Base-by-base conservation (phyloP, 2,329 filamentous ascomycete genomes). In the Pezicula carpinea region DNA sequence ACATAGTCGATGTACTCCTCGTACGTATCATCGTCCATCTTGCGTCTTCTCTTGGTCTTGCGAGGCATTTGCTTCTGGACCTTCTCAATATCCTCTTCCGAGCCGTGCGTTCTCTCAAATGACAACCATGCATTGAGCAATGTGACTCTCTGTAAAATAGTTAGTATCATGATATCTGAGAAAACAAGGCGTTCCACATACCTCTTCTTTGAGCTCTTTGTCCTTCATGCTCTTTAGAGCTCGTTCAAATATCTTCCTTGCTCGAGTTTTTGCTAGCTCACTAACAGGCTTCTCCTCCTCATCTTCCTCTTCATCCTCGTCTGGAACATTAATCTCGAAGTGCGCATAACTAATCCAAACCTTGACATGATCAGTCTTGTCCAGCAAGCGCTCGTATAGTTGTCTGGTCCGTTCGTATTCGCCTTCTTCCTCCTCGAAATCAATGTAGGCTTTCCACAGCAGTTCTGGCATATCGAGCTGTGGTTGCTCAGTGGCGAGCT, bases 341-440 rank as follows among this genome's bases (percentile, higher is more conserved):
- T 95, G 88, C n/a, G 93, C 93, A 69, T 92, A 99, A 66, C 88
- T 92, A 67, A 93, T 95, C 93, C 93, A 99, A 50, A 99, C 93
- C 75, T 97, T 99, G 74, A 96, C 90, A 64, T 99, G 93, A 62
- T 93, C 85, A n/a, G 93, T 96, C 81, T 95, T 96, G 61, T 89
- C 76, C 36, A 99, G 77, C 11, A 99, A 77, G 6, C 92, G 82
- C 71, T 97, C 92, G 69, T 97, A 99, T 38, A 99, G 73, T 3
- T 73, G 72, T 41, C 93, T 79, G 4, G 90, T 89, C 41, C 83
- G 77, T 44, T 90, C 89, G 66, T 92, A 96, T 66, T 96, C 89
- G 60, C 84, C 88, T 66, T 96, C 89, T 59, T 95, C 89, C 64
- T 97, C 92, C 69, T 99, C 93, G 62, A 97, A 97, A 67, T 99